Percentiles rank a stretch among this genome's conserved stretches.
Evolutionary conservation across 2,329 filamentous ascomycete genomes (phyloP).

Genomic region (Fusarium secorum): DNA sequence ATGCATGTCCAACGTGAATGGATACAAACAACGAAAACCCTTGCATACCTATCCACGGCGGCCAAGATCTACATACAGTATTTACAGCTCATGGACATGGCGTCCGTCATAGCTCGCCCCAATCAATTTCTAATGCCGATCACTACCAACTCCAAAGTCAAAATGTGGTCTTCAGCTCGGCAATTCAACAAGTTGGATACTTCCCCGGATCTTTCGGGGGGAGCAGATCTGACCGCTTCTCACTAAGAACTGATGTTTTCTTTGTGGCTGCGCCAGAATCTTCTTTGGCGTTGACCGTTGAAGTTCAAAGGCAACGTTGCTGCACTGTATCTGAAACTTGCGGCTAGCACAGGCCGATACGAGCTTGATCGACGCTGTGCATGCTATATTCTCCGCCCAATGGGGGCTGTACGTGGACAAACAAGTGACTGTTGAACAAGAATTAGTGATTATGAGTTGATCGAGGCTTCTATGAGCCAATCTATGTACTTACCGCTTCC

Average conservation of each 20-base stretch:
- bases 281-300: not conserved
- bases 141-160: not conserved
- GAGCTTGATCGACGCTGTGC: constrained; percentile 10
- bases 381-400: not conserved
- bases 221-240: not conserved
- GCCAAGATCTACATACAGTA: constrained; percentile 25
- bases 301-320: constrained; percentile 13
- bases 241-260: not conserved
- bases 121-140: constrained; percentile 5
- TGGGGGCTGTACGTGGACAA: not conserved
- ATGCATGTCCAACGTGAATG: not conserved
- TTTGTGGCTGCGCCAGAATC: constrained; percentile 8
- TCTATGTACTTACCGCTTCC: not conserved
- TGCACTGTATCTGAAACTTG: not conserved
- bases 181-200: not conserved
- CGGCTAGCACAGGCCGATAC: not conserved
- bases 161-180: not conserved
- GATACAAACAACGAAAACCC: not conserved
- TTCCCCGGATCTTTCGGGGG: not conserved
- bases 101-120: constrained; percentile 17
- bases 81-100: constrained; percentile 15
- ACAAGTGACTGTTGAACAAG: not conserved
- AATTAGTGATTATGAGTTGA: constrained; percentile 2
- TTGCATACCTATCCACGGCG: not conserved
- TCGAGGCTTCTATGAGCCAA: not conserved